Evolutionary conservation across 1,284 basidiomycete genomes (phyloP).

Genomic region (Ustilago crameri): DNA sequence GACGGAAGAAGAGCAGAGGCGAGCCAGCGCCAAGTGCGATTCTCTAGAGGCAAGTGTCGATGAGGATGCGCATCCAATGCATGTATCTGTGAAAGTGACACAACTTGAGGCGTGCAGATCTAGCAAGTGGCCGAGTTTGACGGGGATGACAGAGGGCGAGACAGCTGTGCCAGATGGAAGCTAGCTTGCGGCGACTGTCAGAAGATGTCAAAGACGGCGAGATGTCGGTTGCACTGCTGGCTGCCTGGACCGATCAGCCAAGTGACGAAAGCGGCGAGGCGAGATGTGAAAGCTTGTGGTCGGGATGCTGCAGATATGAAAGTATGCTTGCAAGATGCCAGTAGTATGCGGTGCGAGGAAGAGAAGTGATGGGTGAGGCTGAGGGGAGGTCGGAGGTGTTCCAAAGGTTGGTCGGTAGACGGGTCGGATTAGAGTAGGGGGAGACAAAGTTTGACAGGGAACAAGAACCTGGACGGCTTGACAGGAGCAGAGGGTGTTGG

Average conservation of each 20-base stretch:
- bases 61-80: conserved; percentile 18
- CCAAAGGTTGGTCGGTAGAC: conserved; percentile 12
- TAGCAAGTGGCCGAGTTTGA: neutral
- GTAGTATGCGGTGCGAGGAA: neutral
- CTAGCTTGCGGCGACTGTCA: too few species aligned
- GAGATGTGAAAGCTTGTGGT: neutral
- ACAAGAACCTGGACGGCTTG: neutral
- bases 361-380: neutral
- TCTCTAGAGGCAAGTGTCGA: conserved; percentile 13
- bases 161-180: too few species aligned
- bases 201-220: neutral
- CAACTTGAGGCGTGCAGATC: neutral
- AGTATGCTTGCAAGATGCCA: conserved; percentile 1
- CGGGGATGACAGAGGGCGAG: too few species aligned
- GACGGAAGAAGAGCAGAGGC: conserved; percentile 10
- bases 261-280: neutral
- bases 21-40: conserved; percentile 29
- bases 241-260: too few species aligned
- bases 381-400: conserved; percentile 14
- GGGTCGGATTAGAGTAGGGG: conserved; percentile 2
- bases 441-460: neutral
- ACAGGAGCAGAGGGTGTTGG: neutral
- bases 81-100: conserved; percentile 1
- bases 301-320: neutral
- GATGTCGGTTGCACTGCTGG: neutral